Conservation (phyloP, 2,329 filamentous ascomycete species). For the Beauveria medogensis region DNA sequence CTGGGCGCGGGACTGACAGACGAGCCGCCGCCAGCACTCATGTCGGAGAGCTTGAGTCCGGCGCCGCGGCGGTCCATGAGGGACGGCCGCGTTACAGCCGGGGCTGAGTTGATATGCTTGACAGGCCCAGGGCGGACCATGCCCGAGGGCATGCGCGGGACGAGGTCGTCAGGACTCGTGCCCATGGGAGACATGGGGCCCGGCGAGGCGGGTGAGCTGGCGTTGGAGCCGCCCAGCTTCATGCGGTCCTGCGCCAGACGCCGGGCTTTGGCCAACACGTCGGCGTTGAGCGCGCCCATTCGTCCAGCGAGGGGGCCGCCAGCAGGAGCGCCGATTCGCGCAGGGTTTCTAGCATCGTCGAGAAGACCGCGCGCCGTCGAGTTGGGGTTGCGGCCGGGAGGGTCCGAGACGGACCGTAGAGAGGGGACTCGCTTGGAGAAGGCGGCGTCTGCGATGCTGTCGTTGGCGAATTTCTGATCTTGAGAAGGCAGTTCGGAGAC, state of each 20-base stretch:
- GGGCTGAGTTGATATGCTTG: conserved; percentile 46
- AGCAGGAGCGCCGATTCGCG: conserved; percentile 14
- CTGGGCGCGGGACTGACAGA: conserved; percentile 18
- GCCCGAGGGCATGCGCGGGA: conserved; percentile 31
- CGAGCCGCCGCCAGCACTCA: conserved; percentile 24
- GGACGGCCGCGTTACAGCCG: conserved; percentile 44
- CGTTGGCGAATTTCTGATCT: neutral
- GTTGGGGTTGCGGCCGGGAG: conserved; percentile 63
- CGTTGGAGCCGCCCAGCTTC: conserved; percentile 31
- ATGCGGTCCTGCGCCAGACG: conserved; percentile 39
- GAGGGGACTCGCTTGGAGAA: conserved; percentile 48
- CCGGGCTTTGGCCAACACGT: conserved; percentile 39
- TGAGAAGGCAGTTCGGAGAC: neutral
- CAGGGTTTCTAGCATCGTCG: conserved; percentile 52
- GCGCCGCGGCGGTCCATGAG: conserved; percentile 57
- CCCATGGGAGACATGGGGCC: conserved; percentile 25
- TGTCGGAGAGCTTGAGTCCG: conserved; percentile 51
- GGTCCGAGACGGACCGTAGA: conserved; percentile 51
- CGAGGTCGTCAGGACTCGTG: conserved; percentile 32
- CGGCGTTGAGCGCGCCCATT: conserved; percentile 27
- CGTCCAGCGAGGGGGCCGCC: conserved; percentile 27
- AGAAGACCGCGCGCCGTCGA: conserved; percentile 78
- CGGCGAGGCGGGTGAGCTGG: conserved; percentile 23
- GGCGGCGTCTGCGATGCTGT: conserved; percentile 10
- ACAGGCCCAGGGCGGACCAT: conserved; percentile 39